phyloP scores from a whole-genome alignment of 306 rosid species.

The Sesbania bispinosa region DNA sequence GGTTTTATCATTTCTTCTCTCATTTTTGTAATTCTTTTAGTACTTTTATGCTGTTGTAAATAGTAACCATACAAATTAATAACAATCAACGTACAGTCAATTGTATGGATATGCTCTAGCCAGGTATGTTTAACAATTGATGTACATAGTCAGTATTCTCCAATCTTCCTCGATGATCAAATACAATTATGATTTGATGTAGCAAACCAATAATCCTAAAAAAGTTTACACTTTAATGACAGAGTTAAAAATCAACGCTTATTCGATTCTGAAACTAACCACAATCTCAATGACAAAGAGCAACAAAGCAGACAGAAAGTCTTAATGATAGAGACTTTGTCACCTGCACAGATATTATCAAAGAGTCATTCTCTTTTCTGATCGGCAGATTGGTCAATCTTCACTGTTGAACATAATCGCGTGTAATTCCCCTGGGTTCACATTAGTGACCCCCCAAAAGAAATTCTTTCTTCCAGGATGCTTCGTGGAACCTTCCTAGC shows the following conservation, averaged over 20 bases:
- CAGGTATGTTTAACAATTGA: neutral
- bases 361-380: neutral
- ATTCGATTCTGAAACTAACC: neutral
- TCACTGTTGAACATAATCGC: neutral
- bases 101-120: neutral
- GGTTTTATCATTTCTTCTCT: conserved; percentile 13
- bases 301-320: neutral
- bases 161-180: neutral
- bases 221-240: neutral
- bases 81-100: conserved; percentile 21
- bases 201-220: neutral
- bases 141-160: neutral
- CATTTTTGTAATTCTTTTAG: conserved; percentile 42
- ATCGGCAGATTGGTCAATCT: neutral
- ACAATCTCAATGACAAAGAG: too few relatives aligned
- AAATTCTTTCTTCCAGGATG: neutral
- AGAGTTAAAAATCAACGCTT: neutral
- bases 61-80: conserved; percentile 40
- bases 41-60: conserved; percentile 57
- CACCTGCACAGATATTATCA: neutral
- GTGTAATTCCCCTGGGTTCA: neutral
- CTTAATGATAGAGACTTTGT: neutral
- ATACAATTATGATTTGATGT: neutral
- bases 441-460: too few relatives aligned
- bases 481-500: neutral